Evolutionary conservation across 139 green algal species (phyloP), one percentile per base, ranked within the genome.

Genomic region (Medakamo hakoo): DNA sequence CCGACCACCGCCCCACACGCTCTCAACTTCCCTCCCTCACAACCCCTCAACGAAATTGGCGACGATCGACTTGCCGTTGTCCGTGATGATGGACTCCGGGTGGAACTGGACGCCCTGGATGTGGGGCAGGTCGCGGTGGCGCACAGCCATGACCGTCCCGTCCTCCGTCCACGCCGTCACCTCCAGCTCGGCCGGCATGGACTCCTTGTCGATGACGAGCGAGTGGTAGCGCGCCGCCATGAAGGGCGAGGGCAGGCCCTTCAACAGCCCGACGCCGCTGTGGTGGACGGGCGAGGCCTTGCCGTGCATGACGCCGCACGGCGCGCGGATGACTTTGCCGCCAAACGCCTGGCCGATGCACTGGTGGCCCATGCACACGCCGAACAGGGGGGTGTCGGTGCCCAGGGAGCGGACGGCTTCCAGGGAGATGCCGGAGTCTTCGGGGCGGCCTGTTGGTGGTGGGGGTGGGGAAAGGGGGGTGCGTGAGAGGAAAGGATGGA

Each of bases 351-450:
- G 87, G 9, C 91, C 92, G 40, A 98, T 98, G 76, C 92, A 98
- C 69, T 99, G 93, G 67, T 96, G 92, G 0, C 93, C 93, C 93
- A 99, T 99, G 81, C 93, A 99, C 19, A 99, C 92, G 18, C 92
- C 93, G 78, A 99, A 96, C 2, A 97, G 59, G 1, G 93, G 93
- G 30, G 96, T 78, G 1, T 80, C 59, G 0, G 83, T 76, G 0
- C 91, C 89, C 61, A 98, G 69, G 64, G 91, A 70, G 28, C 73
- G 27, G 16, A 94, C 81, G 5, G 82, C 78, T 63, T 96, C 71
- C n/a, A 99, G 73, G 0, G 80, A 91, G 63, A 99, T 98, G 26
- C 93, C 93, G 3, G 75, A 89, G 59, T 99, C 93, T 58, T 92
- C 81, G 0, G 93, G 93, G 27, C 69, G 58, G 4, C 86, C 86